Percentiles rank a stretch among this genome's conserved stretches.
These are phyloP conservation scores for Lasiodiplodia sp. DNA, from an alignment of 2,329 filamentous ascomycete genomes.

Conservation along the genomic window DNA sequence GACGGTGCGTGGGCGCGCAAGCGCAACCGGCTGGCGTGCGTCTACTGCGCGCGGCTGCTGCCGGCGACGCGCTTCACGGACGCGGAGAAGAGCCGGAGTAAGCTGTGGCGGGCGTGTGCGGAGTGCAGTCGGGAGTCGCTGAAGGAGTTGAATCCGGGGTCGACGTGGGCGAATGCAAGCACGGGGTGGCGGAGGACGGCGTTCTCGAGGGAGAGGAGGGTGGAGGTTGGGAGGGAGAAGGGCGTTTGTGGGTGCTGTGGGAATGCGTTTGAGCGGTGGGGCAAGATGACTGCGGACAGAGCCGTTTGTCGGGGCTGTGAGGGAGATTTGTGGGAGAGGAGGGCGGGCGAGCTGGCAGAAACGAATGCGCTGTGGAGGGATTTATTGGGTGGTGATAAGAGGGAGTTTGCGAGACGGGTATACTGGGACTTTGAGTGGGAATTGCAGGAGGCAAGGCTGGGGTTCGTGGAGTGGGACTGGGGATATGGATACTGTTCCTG, in stretches of 20 bases:
- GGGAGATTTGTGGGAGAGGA: neutral
- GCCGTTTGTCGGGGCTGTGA: neutral
- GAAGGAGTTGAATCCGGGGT: neutral
- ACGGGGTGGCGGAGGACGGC: neutral
- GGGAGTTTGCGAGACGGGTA: neutral
- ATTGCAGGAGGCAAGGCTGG: neutral
- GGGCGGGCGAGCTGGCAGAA: neutral
- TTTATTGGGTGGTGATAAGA: neutral
- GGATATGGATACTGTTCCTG: neutral
- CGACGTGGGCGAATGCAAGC: neutral
- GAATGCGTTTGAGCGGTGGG: neutral
- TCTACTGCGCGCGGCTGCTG: conserved; percentile 1
- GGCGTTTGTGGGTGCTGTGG: neutral
- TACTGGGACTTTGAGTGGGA: neutral
- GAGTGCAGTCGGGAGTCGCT: neutral
- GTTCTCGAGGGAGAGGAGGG: neutral
- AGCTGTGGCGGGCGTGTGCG: neutral
- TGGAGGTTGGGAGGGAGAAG: neutral
- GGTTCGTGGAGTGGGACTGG: neutral
- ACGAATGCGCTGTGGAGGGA: neutral
- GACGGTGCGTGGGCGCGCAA: neutral
- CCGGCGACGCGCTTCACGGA: conserved; percentile 13
- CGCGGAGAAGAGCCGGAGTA: neutral
- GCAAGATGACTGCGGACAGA: neutral
- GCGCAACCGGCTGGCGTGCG: conserved; percentile 3